Percentiles rank a stretch among this genome's conserved stretches.
Evolutionary conservation across 805 yeast species (phyloP).

Genomic region (Schwanniomyces yamadae): DNA sequence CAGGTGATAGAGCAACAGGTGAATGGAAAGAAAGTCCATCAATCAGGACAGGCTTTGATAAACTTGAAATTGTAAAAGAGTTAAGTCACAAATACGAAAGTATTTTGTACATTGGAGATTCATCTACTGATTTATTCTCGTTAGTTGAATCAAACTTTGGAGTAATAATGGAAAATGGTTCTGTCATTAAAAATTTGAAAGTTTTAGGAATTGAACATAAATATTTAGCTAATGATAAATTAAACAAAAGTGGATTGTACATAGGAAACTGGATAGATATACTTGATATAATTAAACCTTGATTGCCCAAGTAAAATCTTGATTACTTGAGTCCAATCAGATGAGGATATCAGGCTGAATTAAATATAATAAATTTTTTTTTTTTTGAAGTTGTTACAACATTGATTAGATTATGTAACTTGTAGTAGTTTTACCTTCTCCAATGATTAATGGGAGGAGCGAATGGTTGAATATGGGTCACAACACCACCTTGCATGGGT

Average conservation of each 20-base stretch:
- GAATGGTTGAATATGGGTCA: slow-evolving; percentile 13
- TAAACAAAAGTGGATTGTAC: slow-evolving; percentile 1
- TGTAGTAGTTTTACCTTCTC: slow-evolving; percentile 18
- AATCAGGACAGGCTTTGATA: slow-evolving; percentile 57
- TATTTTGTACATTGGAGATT: slow-evolving; percentile 58
- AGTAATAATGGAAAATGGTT: slow-evolving; percentile 40
- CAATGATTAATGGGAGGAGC: slow-evolving; percentile 23
- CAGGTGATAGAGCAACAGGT: slow-evolving; percentile 28
- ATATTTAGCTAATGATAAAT: not conserved
- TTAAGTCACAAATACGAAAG: slow-evolving; percentile 13
- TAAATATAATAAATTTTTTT: no score
- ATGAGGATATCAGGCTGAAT: not conserved
- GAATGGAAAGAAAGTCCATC: slow-evolving; percentile 14
- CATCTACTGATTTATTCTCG: slow-evolving; percentile 56
- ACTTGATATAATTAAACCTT: slow-evolving; percentile 1
- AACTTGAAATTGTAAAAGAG: slow-evolving; percentile 24
- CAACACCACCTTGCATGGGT: slow-evolving; percentile 33
- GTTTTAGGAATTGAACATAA: slow-evolving; percentile 4
- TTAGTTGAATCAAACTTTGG: slow-evolving; percentile 49
- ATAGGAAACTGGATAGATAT: slow-evolving; percentile 11
- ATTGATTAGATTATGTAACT: not conserved
- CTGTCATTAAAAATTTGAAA: slow-evolving; percentile 22
- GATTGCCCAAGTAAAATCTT: not conserved
- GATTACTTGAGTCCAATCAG: not conserved
- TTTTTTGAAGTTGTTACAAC: not conserved